A percentile compares a stretch with the other conserved stretches of the same genome.
Evolutionary conservation across 192 early-diverging fungal species (phyloP).

Genomic region (Linnemannia hyalina): DNA sequence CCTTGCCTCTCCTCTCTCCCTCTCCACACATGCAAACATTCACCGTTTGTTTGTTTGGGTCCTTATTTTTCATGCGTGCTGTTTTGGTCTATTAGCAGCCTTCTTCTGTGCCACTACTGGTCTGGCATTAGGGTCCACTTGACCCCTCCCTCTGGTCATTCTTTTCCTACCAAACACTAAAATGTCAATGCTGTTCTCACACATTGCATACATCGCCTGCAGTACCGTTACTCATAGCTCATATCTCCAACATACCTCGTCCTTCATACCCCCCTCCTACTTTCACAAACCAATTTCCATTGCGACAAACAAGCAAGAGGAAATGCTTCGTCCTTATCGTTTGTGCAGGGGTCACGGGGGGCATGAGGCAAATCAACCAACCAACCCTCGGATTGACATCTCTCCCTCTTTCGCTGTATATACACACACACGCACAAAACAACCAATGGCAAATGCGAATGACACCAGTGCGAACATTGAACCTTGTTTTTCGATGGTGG

Average conservation of each 20-base stretch:
- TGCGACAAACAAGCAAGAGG: not conserved
- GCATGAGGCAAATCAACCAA: too few relatives aligned
- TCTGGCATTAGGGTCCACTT: not conserved
- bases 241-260: not conserved
- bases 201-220: not conserved
- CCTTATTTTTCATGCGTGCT: not conserved
- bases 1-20: not conserved
- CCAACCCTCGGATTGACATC: too few relatives aligned
- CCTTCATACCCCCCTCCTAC: not conserved
- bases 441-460: too few relatives aligned
- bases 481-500: too few relatives aligned
- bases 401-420: too few relatives aligned
- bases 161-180: not conserved
- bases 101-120: not conserved
- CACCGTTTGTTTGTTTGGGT: not conserved
- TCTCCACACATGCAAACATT: not conserved
- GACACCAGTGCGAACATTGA: too few relatives aligned
- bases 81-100: not conserved
- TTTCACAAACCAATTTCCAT: not conserved
- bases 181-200: conserved; percentile 1
- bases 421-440: too few relatives aligned
- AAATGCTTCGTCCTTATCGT: too few relatives aligned
- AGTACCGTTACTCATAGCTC: not conserved
- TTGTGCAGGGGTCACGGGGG: too few relatives aligned
- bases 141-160: not conserved